These are phyloP conservation scores for Apiotrichum montevideense DNA, from an alignment of 1,284 basidiomycete genomes.

Conservation along the genomic window DNA sequence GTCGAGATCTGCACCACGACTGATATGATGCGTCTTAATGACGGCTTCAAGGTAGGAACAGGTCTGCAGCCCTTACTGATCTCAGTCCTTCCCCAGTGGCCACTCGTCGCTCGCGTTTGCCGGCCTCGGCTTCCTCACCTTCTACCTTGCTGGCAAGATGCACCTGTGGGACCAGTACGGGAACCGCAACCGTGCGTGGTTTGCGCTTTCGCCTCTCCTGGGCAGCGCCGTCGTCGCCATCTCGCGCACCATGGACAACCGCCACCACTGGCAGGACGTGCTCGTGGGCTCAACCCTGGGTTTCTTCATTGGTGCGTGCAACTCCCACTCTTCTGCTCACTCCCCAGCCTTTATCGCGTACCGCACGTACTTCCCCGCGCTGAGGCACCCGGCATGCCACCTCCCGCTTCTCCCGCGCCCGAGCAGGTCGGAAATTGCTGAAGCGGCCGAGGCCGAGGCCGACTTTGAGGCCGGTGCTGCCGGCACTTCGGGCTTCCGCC, in stretches of 20 bases:
- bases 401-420: slow-evolving; percentile 66
- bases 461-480: slow-evolving; percentile 16
- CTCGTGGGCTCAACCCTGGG: slow-evolving; percentile 73
- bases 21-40: slow-evolving; percentile 56
- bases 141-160: slow-evolving; percentile 85
- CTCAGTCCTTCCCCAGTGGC: slow-evolving; percentile 71
- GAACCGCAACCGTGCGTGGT: slow-evolving; percentile 76
- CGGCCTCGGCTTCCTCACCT: slow-evolving; percentile 80
- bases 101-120: slow-evolving; percentile 75
- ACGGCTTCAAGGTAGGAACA: slow-evolving; percentile 64
- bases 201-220: slow-evolving; percentile 67
- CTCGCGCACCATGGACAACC: slow-evolving; percentile 82
- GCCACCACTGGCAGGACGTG: slow-evolving; percentile 86
- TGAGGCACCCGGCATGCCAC: slow-evolving; percentile 53
- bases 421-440: slow-evolving; percentile 15
- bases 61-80: too few species aligned
- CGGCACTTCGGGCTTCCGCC: slow-evolving; percentile 18
- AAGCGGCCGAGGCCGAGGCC: slow-evolving; percentile 3
- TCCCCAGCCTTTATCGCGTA: slow-evolving; percentile 64
- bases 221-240: slow-evolving; percentile 82
- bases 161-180: slow-evolving; percentile 81
- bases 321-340: neutral
- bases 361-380: slow-evolving; percentile 52
- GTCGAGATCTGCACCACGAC: slow-evolving; percentile 72
- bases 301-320: slow-evolving; percentile 60